Base-by-base conservation (phyloP, 257 asterid species). In the Oldenlandia corymbosa region DNA sequence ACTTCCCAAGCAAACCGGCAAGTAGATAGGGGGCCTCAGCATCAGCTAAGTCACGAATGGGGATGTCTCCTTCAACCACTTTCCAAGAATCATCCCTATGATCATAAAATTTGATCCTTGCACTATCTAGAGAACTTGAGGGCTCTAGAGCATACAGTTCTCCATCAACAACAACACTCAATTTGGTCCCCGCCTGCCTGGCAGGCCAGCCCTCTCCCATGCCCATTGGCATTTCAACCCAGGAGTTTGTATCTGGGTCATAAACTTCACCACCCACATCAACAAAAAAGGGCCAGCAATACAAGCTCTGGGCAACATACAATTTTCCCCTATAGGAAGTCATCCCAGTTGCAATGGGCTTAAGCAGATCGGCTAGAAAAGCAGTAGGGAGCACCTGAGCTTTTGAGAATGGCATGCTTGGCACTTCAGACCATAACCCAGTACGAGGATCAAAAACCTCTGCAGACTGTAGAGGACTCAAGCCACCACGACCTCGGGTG, bases 121-220 rank as follows among this genome's bases (percentile, higher is more conserved):
- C 94, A 68, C 89, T 83, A 63, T 88, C 90, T 12, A 80, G 73
- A 26, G 88, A 62, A 76, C 72, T 79, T 45, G 96, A 81, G 43
- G 97, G 97, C 79, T 91, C 95, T 81, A 88, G 65, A 0, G 96
- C 96, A 48, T 84, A 91, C 36, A 91, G 76, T 23, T 84, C 96
- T 28, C 80, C 97, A 36, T 91, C 96, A 39, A 91, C 94, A 48
- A 82, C 79, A 63, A 81, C 96, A 23, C 97, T 85, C 72, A 88
- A 36, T 68, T 91, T 91, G 0, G 95, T 84, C 53, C 97, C 97
- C 4, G 96, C 95, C 74, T 88, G 96, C 76, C 85, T 73, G 10
- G 97, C 94, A n/a, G 95, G 96, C 97, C 98, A 91, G 16, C 98
- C 96, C 65, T 86, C 98, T 5, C 96, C 98, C 98, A 91, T 88